Percentiles rank a stretch among this genome's conserved stretches.
phyloP scores from a whole-genome alignment of 495 filamentous ascomycete genomes.

The Xylaria intraflava region DNA sequence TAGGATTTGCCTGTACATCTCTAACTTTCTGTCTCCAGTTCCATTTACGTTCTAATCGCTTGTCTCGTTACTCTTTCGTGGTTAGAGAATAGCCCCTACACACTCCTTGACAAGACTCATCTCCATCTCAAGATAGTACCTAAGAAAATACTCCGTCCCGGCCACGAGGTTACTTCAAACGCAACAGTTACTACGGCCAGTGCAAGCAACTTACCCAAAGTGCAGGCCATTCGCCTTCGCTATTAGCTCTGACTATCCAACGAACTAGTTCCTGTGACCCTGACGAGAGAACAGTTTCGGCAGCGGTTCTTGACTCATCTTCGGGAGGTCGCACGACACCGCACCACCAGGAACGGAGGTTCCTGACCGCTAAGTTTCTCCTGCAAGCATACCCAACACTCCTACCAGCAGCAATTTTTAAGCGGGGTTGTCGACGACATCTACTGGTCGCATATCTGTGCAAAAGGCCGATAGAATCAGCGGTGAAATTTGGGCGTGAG shows the following conservation, averaged over 20 bases:
- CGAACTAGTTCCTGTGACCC: slow-evolving; percentile 7
- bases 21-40: not conserved
- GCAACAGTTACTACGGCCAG: not conserved
- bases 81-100: not conserved
- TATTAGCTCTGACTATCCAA: not conserved
- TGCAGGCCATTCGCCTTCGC: slow-evolving; percentile 1
- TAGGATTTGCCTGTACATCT: not conserved
- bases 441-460: slow-evolving; percentile 14
- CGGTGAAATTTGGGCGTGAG: slow-evolving; percentile 20
- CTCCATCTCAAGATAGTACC: not conserved
- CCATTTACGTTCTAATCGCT: not conserved
- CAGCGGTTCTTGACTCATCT: slow-evolving; percentile 27
- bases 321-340: slow-evolving; percentile 28
- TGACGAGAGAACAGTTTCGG: slow-evolving; percentile 11
- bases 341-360: slow-evolving; percentile 28
- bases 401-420: slow-evolving; percentile 3
- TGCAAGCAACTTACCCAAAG: not conserved
- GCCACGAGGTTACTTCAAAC: slow-evolving; percentile 4
- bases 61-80: not conserved
- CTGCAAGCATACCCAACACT: slow-evolving; percentile 30
- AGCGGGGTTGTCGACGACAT: slow-evolving; percentile 22
- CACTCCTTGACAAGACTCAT: not conserved
- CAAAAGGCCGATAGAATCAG: slow-evolving; percentile 19
- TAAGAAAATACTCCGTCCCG: not conserved
- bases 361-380: slow-evolving; percentile 25